Base-by-base conservation (phyloP, 2,329 filamentous ascomycete species). In the Trichophyton verrucosum region DNA sequence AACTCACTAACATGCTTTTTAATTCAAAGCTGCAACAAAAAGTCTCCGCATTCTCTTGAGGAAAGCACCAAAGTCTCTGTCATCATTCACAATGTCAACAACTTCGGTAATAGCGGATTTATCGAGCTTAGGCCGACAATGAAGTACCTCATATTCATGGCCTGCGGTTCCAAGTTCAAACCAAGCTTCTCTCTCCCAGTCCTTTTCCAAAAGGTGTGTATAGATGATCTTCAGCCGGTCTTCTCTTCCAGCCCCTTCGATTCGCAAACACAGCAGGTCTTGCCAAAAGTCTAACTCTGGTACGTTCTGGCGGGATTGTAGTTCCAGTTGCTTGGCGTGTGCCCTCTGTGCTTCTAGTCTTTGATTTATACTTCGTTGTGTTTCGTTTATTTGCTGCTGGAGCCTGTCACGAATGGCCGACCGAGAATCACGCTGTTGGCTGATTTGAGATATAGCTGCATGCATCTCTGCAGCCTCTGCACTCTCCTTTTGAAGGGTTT, bases 211-310 rank as follows among this genome's bases (percentile, higher is more conserved):
- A 53, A 97, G 79, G 72, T 95, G 89, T 30, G 85, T 88, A 71
- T 90, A 99, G 1, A 94, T 82, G 72, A 99, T 96, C 74, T 92
- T 92, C 67, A 99, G 79, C 27, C 88, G 82, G 74, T 96, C 91
- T 64, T 89, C 86, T 70, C 84, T 82, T 1, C 89, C 91, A 0
- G 89, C 88, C 1, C 92, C 92, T 71, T 97, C 92, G 69, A 99
- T 95, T 63, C 87, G 81, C 71, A 97, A 74, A 62, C 92, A 91
- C 62, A 99, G 78, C 71, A 92, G 94, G 60, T 87, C 87, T 72
- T 95, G 88, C 94, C 94, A 99, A 72, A 97, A 97, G 66, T 91
- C 88, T 53, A 99, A 81, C 77, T 99, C 94, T 0, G 94, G 94
- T 49, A 89, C 83, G 74, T 99, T 97, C 74, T 92, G 88, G 38